These are phyloP conservation scores for Peziza echinospora DNA, from an alignment of 495 filamentous ascomycete species.

Conservation along the genomic window DNA sequence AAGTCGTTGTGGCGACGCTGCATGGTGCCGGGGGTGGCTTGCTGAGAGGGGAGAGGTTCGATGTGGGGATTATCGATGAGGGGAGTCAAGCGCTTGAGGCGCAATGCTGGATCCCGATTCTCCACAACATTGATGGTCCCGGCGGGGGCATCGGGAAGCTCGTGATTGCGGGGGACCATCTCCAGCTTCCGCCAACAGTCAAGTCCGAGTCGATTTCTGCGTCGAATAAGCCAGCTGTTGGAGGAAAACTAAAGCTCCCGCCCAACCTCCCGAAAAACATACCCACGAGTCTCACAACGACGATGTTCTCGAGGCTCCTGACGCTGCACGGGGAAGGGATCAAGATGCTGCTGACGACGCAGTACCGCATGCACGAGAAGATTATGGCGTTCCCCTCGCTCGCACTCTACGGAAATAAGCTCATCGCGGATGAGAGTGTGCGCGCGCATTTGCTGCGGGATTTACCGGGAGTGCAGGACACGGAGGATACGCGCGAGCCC, in stretches of 20 bases:
- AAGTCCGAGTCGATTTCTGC: conserved; percentile 35
- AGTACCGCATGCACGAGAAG: conserved; percentile 91
- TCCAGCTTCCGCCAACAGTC: conserved; percentile 86
- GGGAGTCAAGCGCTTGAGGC: conserved; percentile 90
- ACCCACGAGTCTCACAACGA: conserved; percentile 50
- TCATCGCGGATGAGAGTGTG: conserved; percentile 61
- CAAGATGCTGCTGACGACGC: conserved; percentile 89
- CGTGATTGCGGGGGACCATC: conserved; percentile 79
- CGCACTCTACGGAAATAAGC: conserved; percentile 60
- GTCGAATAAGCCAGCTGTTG: conserved; percentile 10
- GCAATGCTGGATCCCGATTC: conserved; percentile 89
- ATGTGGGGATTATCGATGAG: conserved; percentile 89
- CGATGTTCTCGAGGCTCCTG: conserved; percentile 77
- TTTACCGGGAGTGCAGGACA: conserved; percentile 60
- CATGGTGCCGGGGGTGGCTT: conserved; percentile 86
- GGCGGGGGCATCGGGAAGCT: conserved; percentile 50
- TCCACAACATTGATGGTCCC: conserved; percentile 20
- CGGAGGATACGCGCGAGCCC: conserved; percentile 72
- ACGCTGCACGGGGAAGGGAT: conserved; percentile 58
- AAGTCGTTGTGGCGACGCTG: conserved; percentile 75
- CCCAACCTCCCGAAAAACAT: conserved; percentile 4
- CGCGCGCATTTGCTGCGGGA: conserved; percentile 50
- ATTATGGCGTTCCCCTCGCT: conserved; percentile 91
- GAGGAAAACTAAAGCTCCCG: conserved; percentile 6
- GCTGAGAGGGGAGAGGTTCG: conserved; percentile 58